Evolutionary conservation across 352 stramenopile genomes (phyloP).

Genomic region (Pythium brachiatum): DNA sequence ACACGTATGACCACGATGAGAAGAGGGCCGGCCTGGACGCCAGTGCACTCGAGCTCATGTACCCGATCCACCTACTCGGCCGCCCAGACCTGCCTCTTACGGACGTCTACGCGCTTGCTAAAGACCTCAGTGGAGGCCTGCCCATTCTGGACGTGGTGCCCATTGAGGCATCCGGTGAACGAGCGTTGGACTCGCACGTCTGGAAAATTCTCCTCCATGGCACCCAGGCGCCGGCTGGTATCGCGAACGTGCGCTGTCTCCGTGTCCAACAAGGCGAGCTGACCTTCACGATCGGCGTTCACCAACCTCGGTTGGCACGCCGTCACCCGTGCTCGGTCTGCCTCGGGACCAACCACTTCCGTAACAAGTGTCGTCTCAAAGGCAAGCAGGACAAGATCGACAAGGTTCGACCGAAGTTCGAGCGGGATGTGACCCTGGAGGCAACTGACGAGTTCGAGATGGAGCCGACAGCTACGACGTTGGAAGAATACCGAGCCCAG

Average conservation of each 20-base stretch:
- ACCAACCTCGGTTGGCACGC: not conserved
- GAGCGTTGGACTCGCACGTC: not conserved
- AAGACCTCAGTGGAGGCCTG: not conserved
- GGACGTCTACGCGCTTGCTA: not conserved
- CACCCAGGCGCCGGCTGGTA: not conserved
- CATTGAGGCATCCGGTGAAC: not conserved
- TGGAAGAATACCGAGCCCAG: not conserved
- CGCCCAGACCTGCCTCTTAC: not conserved
- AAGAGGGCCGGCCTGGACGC: not conserved
- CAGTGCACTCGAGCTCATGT: not conserved
- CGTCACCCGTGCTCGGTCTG: not conserved
- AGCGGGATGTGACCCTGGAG: not conserved
- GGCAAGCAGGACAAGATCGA: not conserved
- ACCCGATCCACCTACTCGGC: constrained; percentile 3
- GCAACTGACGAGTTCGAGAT: not conserved
- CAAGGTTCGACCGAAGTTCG: not conserved
- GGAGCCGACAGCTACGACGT: not conserved
- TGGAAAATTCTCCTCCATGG: not conserved
- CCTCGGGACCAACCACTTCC: not conserved
- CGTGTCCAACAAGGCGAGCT: not conserved
- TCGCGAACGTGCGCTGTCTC: not conserved
- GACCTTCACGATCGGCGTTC: not conserved
- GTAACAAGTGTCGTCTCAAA: not conserved
- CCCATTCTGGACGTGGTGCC: not conserved
- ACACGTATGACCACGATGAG: not conserved